These are phyloP conservation scores for Entrophospora sp. DNA, from an alignment of 192 early-diverging fungal species.

Conservation along the genomic window DNA sequence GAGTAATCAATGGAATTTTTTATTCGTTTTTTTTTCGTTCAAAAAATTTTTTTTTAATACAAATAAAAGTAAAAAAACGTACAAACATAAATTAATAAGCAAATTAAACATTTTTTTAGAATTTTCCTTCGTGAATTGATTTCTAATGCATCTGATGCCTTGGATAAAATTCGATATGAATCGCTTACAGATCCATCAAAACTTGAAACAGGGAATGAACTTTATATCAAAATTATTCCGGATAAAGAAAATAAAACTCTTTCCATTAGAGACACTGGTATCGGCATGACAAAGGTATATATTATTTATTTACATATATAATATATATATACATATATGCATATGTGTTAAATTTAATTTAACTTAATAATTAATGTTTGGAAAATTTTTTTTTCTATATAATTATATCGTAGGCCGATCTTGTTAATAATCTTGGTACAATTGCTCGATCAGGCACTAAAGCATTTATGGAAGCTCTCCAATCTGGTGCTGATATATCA, in stretches of 20 bases:
- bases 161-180: slow-evolving; percentile 97
- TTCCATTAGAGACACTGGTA: too few relatives aligned
- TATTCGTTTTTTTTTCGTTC: background rate
- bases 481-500: too few relatives aligned
- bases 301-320: too few relatives aligned
- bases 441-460: slow-evolving; percentile 99
- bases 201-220: slow-evolving; percentile 86
- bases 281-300: too few relatives aligned
- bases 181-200: slow-evolving; percentile 87
- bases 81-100: slow-evolving; percentile 92
- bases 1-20: background rate
- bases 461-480: slow-evolving; percentile 99
- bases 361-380: too few relatives aligned
- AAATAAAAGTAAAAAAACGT: slow-evolving; percentile 60
- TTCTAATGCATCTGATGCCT: too few relatives aligned
- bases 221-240: slow-evolving; percentile 90
- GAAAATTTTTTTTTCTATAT: background rate
- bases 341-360: too few relatives aligned
- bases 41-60: background rate
- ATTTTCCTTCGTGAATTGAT: too few relatives aligned
- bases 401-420: slow-evolving; percentile 49
- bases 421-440: too few relatives aligned
- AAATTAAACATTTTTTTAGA: slow-evolving; percentile 88
- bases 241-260: slow-evolving; percentile 79
- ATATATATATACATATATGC: too few relatives aligned